Evolutionary conservation across 2,329 filamentous ascomycete genomes (phyloP).

Genomic region (Fusarium sp.): DNA sequence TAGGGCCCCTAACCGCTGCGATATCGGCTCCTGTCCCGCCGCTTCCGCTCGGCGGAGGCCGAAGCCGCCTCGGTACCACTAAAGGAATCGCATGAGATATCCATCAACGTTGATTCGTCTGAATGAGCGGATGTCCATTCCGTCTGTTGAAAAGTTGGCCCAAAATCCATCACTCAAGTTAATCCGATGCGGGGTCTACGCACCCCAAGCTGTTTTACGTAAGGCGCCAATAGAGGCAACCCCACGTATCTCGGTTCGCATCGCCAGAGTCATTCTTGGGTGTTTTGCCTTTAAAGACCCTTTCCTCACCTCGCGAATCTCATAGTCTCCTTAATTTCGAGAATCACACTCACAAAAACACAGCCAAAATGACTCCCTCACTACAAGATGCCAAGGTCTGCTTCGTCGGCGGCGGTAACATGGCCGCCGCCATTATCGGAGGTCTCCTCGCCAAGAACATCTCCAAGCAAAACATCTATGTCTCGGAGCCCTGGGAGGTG

Average conservation of each 20-base stretch:
- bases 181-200: slow-evolving; percentile 25
- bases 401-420: slow-evolving; percentile 63
- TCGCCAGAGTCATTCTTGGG: neutral
- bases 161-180: neutral
- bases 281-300: neutral
- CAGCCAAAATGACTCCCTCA: slow-evolving; percentile 40
- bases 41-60: neutral
- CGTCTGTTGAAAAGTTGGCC: neutral
- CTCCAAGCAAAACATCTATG: slow-evolving; percentile 58
- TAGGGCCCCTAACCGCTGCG: neutral
- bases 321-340: neutral
- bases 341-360: neutral
- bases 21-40: neutral
- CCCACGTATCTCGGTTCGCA: slow-evolving; percentile 22
- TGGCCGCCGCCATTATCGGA: slow-evolving; percentile 65
- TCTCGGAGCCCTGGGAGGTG: slow-evolving; percentile 65
- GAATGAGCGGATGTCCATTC: neutral
- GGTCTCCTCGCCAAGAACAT: slow-evolving; percentile 59
- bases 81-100: neutral
- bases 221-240: slow-evolving; percentile 1
- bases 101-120: neutral
- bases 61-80: neutral
- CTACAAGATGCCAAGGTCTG: slow-evolving; percentile 50
- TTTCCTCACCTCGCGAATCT: neutral
- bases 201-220: slow-evolving; percentile 32